phyloP scores from a whole-genome alignment of 2,329 filamentous ascomycete genomes.

The Akanthomyces uredinophilus region DNA sequence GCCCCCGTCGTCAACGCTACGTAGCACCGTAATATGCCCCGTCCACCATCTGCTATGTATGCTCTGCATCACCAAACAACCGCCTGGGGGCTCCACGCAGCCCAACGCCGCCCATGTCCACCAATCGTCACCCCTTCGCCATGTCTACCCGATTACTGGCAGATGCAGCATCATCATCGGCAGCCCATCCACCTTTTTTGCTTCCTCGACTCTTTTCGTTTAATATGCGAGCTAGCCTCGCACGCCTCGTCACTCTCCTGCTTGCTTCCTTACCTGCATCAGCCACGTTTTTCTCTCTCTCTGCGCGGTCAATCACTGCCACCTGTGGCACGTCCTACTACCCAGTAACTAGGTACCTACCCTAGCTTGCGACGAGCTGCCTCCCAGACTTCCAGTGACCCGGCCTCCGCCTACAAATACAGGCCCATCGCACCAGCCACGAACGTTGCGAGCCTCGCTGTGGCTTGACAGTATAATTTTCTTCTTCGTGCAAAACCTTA shows the following conservation, averaged over 20 bases:
- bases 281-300: neutral
- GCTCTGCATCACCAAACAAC: slow-evolving; percentile 1
- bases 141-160: neutral
- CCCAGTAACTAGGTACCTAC: too few species aligned
- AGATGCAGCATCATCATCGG: neutral
- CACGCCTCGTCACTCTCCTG: neutral
- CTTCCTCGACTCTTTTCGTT: neutral
- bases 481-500: too few species aligned
- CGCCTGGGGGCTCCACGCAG: slow-evolving; percentile 4
- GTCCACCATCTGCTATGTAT: slow-evolving; percentile 4
- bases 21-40: neutral
- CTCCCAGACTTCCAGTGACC: neutral
- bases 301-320: neutral
- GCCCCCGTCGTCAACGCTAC: neutral
- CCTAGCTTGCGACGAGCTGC: neutral
- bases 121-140: slow-evolving; percentile 8
- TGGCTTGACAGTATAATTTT: neutral
- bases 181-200: neutral
- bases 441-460: neutral
- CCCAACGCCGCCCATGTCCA: slow-evolving; percentile 4
- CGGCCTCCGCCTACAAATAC: slow-evolving; percentile 7
- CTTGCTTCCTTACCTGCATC: neutral
- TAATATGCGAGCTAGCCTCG: neutral
- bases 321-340: neutral
- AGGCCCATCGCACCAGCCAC: slow-evolving; percentile 5